Evolutionary conservation across 441 rosid genomes (phyloP).

Genomic region (Syzygium malaccense): DNA sequence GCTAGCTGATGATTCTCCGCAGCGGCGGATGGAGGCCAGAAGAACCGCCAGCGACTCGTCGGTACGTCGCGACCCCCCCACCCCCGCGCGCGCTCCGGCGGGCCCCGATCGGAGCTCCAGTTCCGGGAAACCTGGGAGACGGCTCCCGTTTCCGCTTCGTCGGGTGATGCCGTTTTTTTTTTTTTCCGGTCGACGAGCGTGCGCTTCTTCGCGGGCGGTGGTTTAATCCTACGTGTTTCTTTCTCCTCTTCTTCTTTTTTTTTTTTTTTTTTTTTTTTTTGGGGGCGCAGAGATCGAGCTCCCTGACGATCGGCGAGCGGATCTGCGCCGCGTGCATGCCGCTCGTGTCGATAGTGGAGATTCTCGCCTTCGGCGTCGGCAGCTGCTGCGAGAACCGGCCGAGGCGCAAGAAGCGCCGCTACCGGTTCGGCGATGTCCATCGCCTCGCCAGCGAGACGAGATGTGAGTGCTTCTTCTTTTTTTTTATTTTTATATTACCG

Average conservation of each 20-base stretch:
- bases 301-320: background rate
- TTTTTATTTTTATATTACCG: background rate
- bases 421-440: background rate
- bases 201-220: background rate
- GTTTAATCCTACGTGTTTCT: background rate
- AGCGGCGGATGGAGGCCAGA: background rate
- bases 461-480: background rate
- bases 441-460: background rate
- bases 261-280: accelerated
- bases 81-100: background rate
- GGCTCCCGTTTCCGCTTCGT: background rate
- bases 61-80: background rate
- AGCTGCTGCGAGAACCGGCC: background rate
- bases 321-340: background rate
- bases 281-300: background rate
- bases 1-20: background rate
- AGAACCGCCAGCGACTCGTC: background rate
- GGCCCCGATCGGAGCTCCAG: background rate
- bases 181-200: background rate
- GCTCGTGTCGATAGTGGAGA: background rate
- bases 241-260: too few relatives aligned
- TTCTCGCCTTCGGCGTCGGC: background rate
- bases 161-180: background rate
- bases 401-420: background rate
- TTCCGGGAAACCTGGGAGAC: background rate